Evolutionary conservation across 2,329 filamentous ascomycete genomes (phyloP), one percentile per base, ranked within the genome.

Genomic region (Zymoseptoria pseudotritici): DNA sequence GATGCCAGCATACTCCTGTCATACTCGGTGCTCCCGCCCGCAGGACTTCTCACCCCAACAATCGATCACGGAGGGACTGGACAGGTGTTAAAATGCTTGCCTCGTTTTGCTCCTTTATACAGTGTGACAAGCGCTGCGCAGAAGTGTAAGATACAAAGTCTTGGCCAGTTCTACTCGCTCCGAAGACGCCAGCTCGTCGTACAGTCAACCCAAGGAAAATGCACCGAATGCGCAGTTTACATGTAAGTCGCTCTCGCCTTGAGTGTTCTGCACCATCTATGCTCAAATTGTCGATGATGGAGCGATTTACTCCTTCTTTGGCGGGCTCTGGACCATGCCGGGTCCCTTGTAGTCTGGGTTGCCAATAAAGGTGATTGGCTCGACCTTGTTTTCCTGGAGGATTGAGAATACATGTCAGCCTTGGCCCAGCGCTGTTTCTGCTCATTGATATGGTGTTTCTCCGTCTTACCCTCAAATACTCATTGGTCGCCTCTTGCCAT

Each of bases 401-500:
- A 24, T 21, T 58, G 63, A 60, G 21, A 59, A 52, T 29, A n/a
- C 19, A 57, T 10, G 53, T 66, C 46, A 65, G 62, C 52, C 11
- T 8, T 26, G 6, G 55, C n/a, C 26, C 13, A 46, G 13, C 11
- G 36, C 5, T 17, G 36, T 46, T 46, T 6, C 36, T 46, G 36
- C 36, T 31, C 51, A 55, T 50, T 21, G 26, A 13, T n/a, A 7
- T 50, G 17, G 10, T 55, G 52, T 20, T n/a, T 31, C 20, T 22
- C 7, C 51, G 53, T n/a, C 86, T 71, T 80, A 96, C 93, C 85
- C 86, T 92, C 77, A 97, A 83, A 78, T 89, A 94, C 82, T 97
- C 94, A 79, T 99, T 96, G 69, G 87, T 84, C 70, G 88, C 88
- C 82, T 97, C 91, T 82, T 99, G 91, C 86, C 89, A 97, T 80